Conservation (phyloP, 805 yeast species). For the Candida adriatica region DNA sequence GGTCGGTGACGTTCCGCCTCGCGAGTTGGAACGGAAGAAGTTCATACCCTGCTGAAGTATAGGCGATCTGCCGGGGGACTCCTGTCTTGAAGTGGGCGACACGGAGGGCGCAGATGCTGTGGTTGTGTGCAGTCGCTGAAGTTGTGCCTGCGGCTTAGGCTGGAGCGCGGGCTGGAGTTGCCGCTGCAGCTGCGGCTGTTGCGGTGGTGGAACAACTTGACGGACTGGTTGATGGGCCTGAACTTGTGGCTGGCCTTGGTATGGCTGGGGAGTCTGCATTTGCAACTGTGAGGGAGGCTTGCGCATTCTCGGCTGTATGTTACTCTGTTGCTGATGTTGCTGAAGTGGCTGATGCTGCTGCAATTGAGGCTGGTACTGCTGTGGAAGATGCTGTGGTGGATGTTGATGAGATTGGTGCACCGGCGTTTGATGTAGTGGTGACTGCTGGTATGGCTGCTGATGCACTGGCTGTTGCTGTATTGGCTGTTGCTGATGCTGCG, state of each 20-base stretch:
- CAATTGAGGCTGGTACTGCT: conserved; percentile 15
- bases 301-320: too few species aligned
- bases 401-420: too few species aligned
- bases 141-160: too few species aligned
- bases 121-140: too few species aligned
- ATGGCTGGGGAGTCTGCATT: too few species aligned
- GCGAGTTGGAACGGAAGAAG: conserved; percentile 23
- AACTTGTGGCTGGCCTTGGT: neutral
- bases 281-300: too few species aligned
- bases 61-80: conserved; percentile 26
- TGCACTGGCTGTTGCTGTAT: conserved; percentile 1
- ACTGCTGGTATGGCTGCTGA: too few species aligned
- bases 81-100: conserved; percentile 8
- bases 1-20: conserved; percentile 21
- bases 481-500: conserved; percentile 3
- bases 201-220: conserved; percentile 8
- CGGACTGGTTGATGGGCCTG: conserved; percentile 16
- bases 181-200: too few species aligned
- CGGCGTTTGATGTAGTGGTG: too few species aligned
- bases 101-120: conserved; percentile 3
- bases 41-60: conserved; percentile 32
- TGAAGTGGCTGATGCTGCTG: conserved; percentile 18
- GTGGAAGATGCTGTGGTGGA: conserved; percentile 9
- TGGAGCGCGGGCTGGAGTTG: too few species aligned
- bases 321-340: too few species aligned